Base-by-base conservation (phyloP, 23 red algal genomes). In the Gracilaria gracilis region DNA sequence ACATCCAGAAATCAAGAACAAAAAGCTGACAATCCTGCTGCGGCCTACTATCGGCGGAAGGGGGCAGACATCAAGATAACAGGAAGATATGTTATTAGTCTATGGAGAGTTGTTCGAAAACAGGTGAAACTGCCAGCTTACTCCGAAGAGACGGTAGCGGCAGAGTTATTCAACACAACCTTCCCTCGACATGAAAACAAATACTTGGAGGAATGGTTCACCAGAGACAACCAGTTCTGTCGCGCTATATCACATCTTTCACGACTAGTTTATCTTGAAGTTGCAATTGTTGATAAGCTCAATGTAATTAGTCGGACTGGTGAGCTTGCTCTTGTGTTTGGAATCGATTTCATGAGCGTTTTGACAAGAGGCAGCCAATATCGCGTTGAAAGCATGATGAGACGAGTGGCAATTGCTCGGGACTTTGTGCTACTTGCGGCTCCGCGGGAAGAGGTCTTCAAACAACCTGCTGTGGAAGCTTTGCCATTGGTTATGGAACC, bases 401-500 rank as follows among this genome's bases (percentile, higher is more conserved):
- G 92, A 27, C 91, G 97, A 47, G 81, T 96, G 27, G 93, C 91
- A 15, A 85, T 82, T 46, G 80, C 87, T 4, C 64, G 94, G 34
- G 51, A 78, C 24, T 96, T 91, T 59, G 73, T 96, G 25, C 73
- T 99, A 66, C 82, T 96, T 25, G 59, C 94, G 27, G 87, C 97
- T 4, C 82, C 85, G 48, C 57, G 78, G 23, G 83, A 94, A 38
- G 90, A 95, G 62, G 91, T 99, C 6, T 80, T 87, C 25, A 67
- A 80, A 69, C 93, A 96, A 85, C 94, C 86, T 51, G 97, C 97
- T 11, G 92, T 96, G 49, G 97, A 95, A 78, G 93, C 76, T 57
- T 53, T 99, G 15, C 97, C 97, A 37, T 77, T 99, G 46, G 97
- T 99, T 27, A 96, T 99, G 97, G 97, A 99, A 91, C 97, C 97